These are phyloP conservation scores for Kondoa subrosea DNA, from an alignment of 768 basidiomycete genomes.

Conservation along the genomic window DNA sequence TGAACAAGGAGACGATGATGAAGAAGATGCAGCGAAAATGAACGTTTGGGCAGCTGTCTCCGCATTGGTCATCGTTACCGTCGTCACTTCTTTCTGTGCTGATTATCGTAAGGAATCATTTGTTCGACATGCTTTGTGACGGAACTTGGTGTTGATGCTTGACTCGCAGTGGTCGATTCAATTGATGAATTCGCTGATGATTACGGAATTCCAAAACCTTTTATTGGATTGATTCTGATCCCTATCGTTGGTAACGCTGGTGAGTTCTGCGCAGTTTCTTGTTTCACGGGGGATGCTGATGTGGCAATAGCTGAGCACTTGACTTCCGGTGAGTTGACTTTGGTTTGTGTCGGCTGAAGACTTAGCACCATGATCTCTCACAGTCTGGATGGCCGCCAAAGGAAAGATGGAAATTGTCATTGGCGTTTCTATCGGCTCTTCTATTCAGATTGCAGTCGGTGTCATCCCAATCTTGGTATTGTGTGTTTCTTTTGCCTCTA, in stretches of 20 bases:
- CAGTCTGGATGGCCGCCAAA: slow-evolving; percentile 79
- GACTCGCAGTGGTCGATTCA: slow-evolving; percentile 55
- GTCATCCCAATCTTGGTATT: slow-evolving; percentile 71
- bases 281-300: neutral
- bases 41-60: slow-evolving; percentile 46
- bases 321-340: slow-evolving; percentile 27
- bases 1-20: slow-evolving; percentile 34
- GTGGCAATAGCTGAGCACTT: slow-evolving; percentile 51
- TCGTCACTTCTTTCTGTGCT: slow-evolving; percentile 73
- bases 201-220: slow-evolving; percentile 58
- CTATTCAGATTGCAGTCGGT: slow-evolving; percentile 27
- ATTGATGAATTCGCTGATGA: slow-evolving; percentile 77
- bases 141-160: neutral
- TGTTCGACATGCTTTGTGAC: neutral
- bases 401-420: slow-evolving; percentile 57
- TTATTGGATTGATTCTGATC: slow-evolving; percentile 46
- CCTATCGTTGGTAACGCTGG: slow-evolving; percentile 51
- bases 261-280: neutral
- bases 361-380: neutral
- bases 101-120: slow-evolving; percentile 51
- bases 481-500: too few relatives aligned
- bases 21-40: slow-evolving; percentile 44
- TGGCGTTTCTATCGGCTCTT: slow-evolving; percentile 37
- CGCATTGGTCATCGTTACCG: slow-evolving; percentile 55
- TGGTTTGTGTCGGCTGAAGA: neutral